These are phyloP conservation scores for Penicillium canariense DNA, from an alignment of 495 filamentous ascomycete species.

Conservation along the genomic window DNA sequence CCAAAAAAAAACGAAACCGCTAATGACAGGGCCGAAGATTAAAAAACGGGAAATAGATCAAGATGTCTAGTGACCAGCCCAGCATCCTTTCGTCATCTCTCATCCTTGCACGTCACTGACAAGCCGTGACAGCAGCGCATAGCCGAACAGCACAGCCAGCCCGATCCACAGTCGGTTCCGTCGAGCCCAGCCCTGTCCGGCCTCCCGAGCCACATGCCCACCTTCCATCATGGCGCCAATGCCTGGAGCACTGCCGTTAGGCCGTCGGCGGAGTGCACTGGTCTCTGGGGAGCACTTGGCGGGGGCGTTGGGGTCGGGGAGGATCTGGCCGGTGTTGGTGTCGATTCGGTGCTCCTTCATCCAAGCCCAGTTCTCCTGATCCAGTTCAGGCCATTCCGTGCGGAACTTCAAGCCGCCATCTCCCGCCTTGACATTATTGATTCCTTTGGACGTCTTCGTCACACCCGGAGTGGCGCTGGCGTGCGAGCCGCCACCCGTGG, in stretches of 20 bases:
- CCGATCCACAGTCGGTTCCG: slow-evolving; percentile 73
- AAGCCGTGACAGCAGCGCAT: slow-evolving; percentile 74
- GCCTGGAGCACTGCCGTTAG: slow-evolving; percentile 64
- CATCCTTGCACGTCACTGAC: slow-evolving; percentile 55
- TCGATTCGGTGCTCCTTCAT: slow-evolving; percentile 82
- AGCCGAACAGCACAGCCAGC: slow-evolving; percentile 66
- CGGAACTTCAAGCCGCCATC: slow-evolving; percentile 91
- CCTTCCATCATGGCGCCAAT: slow-evolving; percentile 79
- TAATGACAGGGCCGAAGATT: slow-evolving; percentile 9
- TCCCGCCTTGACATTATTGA: slow-evolving; percentile 73
- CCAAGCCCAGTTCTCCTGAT: slow-evolving; percentile 91
- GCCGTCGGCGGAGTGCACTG: slow-evolving; percentile 63
- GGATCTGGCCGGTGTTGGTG: slow-evolving; percentile 65
- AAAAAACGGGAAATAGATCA: neutral
- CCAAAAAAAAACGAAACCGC: slow-evolving; percentile 13
- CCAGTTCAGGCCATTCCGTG: slow-evolving; percentile 84
- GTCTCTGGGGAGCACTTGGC: slow-evolving; percentile 59
- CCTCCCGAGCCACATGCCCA: slow-evolving; percentile 68
- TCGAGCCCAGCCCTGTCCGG: slow-evolving; percentile 75
- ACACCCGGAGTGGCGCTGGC: slow-evolving; percentile 47
- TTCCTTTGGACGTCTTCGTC: slow-evolving; percentile 47
- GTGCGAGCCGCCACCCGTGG: slow-evolving; percentile 86
- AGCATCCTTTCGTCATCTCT: slow-evolving; percentile 7
- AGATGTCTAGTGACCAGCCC: slow-evolving; percentile 5
- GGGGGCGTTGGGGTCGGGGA: slow-evolving; percentile 41